A percentile compares a stretch with the other conserved stretches of the same genome.
These are phyloP conservation scores for Calendula officinalis DNA, from an alignment of 129 eudicot genomes.

Conservation along the genomic window DNA sequence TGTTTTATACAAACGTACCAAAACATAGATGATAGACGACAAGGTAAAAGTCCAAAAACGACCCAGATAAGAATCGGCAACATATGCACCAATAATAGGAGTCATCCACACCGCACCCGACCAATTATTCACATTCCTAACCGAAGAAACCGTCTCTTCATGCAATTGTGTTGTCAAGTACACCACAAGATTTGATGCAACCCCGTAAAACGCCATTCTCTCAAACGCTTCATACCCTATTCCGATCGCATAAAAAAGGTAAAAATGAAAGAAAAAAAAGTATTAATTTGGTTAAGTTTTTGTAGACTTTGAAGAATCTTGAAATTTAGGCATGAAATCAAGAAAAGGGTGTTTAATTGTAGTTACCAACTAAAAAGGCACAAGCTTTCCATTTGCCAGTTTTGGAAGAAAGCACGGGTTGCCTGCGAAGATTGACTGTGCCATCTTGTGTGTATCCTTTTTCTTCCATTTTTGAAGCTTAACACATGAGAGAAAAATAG, in stretches of 20 bases:
- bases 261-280: neutral
- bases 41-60: constrained; percentile 93
- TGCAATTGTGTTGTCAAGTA: constrained; percentile 84
- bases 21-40: constrained; percentile 72
- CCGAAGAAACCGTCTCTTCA: constrained; percentile 89
- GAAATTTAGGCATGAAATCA: constrained; percentile 22
- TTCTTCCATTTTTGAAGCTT: constrained; percentile 46
- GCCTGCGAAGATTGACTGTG: constrained; percentile 84
- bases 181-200: constrained; percentile 92
- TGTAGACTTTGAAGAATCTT: constrained; percentile 19
- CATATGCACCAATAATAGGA: constrained; percentile 83
- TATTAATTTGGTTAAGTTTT: neutral
- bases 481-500: constrained; percentile 15
- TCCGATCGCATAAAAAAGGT: neutral
- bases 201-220: constrained; percentile 95
- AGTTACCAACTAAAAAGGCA: constrained; percentile 78
- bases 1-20: constrained; percentile 40
- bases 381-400: constrained; percentile 99
- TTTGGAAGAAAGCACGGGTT: constrained; percentile 65
- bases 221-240: constrained; percentile 93
- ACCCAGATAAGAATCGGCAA: constrained; percentile 90
- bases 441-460: constrained; percentile 89
- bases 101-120: constrained; percentile 93
- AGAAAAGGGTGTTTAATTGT: constrained; percentile 13
- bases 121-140: constrained; percentile 90